Conservation (phyloP, 2,329 filamentous ascomycete species). For the Cryphonectria radicalis region DNA sequence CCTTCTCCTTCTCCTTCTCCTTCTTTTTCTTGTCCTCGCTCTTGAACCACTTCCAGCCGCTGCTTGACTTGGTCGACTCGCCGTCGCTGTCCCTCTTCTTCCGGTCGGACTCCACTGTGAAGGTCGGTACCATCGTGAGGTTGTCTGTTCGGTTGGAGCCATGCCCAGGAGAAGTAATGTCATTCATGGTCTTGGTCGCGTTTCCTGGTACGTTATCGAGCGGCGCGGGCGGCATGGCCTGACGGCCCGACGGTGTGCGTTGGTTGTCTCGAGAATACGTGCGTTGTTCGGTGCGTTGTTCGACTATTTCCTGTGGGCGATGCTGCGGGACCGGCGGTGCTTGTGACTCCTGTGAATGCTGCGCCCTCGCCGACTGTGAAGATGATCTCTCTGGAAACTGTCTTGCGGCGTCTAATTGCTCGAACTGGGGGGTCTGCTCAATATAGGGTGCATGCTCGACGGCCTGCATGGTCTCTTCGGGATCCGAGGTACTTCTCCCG, state of each 20-base stretch:
- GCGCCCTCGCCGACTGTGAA: conserved; percentile 48
- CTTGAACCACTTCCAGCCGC: conserved; percentile 82
- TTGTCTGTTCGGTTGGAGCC: conserved; percentile 72
- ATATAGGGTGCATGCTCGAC: conserved; percentile 64
- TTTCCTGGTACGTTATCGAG: conserved; percentile 39
- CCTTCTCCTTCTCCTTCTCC: conserved; percentile 65
- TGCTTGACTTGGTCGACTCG: conserved; percentile 76
- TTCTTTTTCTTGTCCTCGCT: conserved; percentile 78
- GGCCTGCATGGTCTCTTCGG: conserved; percentile 57
- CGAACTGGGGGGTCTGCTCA: conserved; percentile 61
- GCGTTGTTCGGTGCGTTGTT: conserved; percentile 37
- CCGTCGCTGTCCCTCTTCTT: conserved; percentile 70
- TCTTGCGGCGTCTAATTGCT: conserved; percentile 42
- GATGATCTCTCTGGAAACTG: conserved; percentile 59
- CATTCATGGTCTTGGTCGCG: conserved; percentile 59
- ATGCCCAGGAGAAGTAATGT: conserved; percentile 69
- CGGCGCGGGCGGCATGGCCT: conserved; percentile 29
- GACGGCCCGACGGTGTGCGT: conserved; percentile 33
- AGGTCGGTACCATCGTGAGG: conserved; percentile 79
- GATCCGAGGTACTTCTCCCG: conserved; percentile 40
- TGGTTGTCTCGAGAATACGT: conserved; percentile 40
- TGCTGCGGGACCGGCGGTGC: conserved; percentile 29
- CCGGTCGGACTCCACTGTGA: conserved; percentile 67
- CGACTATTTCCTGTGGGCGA: conserved; percentile 28
- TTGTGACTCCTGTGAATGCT: conserved; percentile 49